A percentile compares a stretch with the other conserved stretches of the same genome.
Conservation (phyloP, 2,329 filamentous ascomycete species). For the Hirsutella minnesotensis region DNA sequence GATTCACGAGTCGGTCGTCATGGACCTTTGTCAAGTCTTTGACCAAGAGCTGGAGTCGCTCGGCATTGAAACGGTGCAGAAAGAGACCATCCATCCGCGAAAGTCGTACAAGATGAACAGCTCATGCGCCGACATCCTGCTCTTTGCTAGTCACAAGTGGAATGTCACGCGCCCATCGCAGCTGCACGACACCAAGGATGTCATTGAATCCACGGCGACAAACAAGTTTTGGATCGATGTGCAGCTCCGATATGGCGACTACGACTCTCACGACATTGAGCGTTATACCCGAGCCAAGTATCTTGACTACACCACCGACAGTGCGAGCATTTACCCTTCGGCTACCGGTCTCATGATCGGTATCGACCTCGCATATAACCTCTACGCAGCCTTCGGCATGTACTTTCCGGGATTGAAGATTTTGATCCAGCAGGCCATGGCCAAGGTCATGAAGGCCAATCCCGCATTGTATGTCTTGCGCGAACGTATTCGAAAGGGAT, state of each 20-base stretch:
- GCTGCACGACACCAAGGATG: conserved; percentile 91
- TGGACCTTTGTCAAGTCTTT: conserved; percentile 98
- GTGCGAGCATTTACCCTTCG: conserved; percentile 96
- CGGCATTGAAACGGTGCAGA: conserved; percentile 94
- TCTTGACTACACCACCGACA: conserved; percentile 96
- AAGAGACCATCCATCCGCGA: conserved; percentile 96
- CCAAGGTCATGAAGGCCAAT: conserved; percentile 99
- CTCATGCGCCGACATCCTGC: conserved; percentile 90
- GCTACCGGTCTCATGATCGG: conserved; percentile 95
- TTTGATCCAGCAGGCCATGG: conserved; percentile 94
- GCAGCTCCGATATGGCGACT: conserved; percentile 91
- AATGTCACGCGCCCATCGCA: conserved; percentile 90
- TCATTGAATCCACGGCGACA: conserved; percentile 84
- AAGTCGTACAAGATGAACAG: conserved; percentile 99
- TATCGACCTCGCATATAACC: conserved; percentile 93
- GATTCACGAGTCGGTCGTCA: conserved; percentile 96
- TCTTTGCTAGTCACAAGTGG: conserved; percentile 98
- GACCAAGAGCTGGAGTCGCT: conserved; percentile 94
- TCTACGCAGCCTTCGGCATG: conserved; percentile 96
- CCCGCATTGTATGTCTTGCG: conserved; percentile 90
- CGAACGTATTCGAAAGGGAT: conserved; percentile 95
- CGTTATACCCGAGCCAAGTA: conserved; percentile 96
- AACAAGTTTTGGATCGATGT: conserved; percentile 99
- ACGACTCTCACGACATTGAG: conserved; percentile 98
- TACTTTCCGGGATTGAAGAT: conserved; percentile 98